These are phyloP conservation scores for Solanum chilense DNA, from an alignment of 257 asterid species.

Conservation along the genomic window DNA sequence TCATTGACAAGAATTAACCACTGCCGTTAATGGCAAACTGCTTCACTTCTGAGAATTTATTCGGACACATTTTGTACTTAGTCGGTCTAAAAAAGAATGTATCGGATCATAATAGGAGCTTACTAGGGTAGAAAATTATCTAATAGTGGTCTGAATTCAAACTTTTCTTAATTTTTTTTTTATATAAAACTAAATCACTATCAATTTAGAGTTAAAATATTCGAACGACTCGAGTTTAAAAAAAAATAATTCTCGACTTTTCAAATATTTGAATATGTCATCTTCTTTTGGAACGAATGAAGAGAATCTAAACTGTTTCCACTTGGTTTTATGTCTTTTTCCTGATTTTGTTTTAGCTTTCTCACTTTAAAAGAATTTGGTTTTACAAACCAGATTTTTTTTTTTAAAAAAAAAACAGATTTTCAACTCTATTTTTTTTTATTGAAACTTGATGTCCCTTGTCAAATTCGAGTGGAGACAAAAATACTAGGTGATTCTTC, in stretches of 20 bases:
- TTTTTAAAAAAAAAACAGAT: too few species aligned
- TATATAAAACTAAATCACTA: neutral
- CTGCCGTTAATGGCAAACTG: neutral
- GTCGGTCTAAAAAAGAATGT: neutral
- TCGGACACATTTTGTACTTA: neutral
- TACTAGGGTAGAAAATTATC: neutral
- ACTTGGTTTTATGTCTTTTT: neutral
- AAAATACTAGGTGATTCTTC: neutral
- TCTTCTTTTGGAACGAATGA: neutral
- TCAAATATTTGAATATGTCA: neutral
- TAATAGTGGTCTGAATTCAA: neutral
- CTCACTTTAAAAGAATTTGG: neutral
- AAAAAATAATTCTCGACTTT: neutral
- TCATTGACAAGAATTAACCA: neutral
- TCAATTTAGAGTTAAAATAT: neutral
- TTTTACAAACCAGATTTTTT: neutral
- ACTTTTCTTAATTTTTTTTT: neutral
- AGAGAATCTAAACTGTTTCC: neutral
- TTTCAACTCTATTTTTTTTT: neutral
- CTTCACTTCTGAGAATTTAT: neutral
- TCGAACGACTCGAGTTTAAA: neutral
- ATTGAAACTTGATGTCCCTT: neutral
- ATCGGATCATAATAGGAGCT: too few species aligned
- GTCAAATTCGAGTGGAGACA: neutral
- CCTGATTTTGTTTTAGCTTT: neutral